Percentiles rank a stretch among this genome's conserved stretches.
Conservation (phyloP, 495 filamentous ascomycete species). For the Penicillium paxilli region DNA sequence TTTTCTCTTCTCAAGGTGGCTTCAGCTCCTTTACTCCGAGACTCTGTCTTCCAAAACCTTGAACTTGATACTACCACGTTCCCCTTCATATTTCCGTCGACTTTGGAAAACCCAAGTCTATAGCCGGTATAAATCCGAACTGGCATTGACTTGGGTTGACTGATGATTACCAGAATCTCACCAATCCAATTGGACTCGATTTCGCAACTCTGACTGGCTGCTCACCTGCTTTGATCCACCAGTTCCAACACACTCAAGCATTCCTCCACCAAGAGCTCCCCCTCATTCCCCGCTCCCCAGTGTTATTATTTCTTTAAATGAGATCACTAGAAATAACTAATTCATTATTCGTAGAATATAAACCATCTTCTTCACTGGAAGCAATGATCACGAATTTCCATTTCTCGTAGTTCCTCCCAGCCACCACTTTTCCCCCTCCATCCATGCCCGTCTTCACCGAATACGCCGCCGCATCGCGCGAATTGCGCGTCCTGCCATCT, state of each 20-base stretch:
- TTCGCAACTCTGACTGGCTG: conserved; percentile 6
- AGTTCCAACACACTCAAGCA: conserved; percentile 9
- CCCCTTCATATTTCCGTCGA: background rate
- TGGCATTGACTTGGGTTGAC: background rate
- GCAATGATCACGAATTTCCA: background rate
- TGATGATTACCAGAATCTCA: conserved; percentile 26
- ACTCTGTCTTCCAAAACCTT: too few relatives aligned
- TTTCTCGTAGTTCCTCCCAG: background rate
- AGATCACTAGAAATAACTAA: background rate
- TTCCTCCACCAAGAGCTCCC: background rate
- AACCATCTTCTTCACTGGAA: background rate
- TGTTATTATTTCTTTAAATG: background rate
- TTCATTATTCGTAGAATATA: conserved; percentile 3
- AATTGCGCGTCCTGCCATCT: conserved; percentile 42
- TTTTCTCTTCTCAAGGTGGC: too few relatives aligned
- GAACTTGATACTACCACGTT: too few relatives aligned
- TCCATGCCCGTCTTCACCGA: conserved; percentile 50
- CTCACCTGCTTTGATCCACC: conserved; percentile 2
- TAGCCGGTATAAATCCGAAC: conserved; percentile 7
- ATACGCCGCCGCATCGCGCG: conserved; percentile 35
- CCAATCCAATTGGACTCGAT: conserved; percentile 12
- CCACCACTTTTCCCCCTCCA: background rate
- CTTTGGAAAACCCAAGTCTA: background rate
- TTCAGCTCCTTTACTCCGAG: too few relatives aligned
- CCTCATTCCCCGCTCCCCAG: conserved; percentile 13